Conservation (phyloP, 495 filamentous ascomycete genomes). For the Aspergillus affinis region DNA sequence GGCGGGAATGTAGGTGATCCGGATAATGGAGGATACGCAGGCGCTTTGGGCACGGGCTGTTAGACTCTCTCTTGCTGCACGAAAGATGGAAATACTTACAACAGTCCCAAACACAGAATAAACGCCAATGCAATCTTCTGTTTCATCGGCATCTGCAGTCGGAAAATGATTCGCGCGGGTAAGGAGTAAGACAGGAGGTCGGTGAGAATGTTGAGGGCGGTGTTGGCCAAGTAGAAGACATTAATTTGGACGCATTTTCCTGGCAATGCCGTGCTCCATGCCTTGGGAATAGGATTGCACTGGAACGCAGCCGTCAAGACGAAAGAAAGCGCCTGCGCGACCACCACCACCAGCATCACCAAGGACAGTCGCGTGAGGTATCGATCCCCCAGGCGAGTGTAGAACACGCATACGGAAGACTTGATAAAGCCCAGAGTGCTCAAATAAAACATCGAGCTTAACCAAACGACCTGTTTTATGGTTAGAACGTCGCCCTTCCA, state of each 20-base stretch:
- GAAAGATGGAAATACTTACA: conserved; percentile 26
- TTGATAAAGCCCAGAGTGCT: conserved; percentile 42
- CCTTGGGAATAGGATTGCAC: conserved; percentile 34
- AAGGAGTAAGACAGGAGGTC: conserved; percentile 54
- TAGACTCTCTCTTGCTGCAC: background rate
- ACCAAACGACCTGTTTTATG: conserved; percentile 31
- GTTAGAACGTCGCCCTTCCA: background rate
- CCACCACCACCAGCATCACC: conserved; percentile 33
- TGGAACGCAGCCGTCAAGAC: conserved; percentile 41
- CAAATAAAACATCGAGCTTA: conserved; percentile 45
- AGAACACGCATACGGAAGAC: conserved; percentile 40
- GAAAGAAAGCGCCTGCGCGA: conserved; percentile 32
- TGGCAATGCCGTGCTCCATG: conserved; percentile 25
- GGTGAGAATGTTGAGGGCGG: conserved; percentile 51
- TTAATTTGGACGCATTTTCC: conserved; percentile 50
- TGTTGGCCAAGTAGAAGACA: conserved; percentile 44
- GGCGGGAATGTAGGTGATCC: conserved; percentile 40
- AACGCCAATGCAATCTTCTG: conserved; percentile 33
- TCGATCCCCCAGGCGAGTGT: conserved; percentile 39
- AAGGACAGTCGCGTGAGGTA: conserved; percentile 31
- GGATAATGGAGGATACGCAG: conserved; percentile 43
- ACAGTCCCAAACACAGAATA: conserved; percentile 43
- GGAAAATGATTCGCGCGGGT: conserved; percentile 38
- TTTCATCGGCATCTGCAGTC: conserved; percentile 36
- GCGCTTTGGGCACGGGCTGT: conserved; percentile 22